Conservation (phyloP, 2,329 filamentous ascomycete species). For the Alternaria consortialis region DNA sequence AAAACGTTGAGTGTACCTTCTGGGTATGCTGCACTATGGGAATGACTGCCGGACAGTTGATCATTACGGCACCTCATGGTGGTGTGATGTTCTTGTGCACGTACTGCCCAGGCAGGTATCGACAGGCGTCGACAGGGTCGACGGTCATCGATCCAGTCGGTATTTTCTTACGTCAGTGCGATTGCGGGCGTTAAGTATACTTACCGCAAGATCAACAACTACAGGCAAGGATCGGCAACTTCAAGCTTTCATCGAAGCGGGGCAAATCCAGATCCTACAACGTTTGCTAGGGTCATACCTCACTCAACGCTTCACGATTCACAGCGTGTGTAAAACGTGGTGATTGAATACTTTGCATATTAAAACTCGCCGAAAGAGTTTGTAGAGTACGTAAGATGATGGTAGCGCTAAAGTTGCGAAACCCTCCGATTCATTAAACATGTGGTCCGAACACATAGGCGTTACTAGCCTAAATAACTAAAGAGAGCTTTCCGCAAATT, state of each 20-base stretch:
- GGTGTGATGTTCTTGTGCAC: constrained; percentile 3
- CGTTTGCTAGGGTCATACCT: neutral
- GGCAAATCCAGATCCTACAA: neutral
- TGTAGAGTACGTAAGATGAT: neutral
- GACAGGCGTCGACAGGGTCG: too few species aligned
- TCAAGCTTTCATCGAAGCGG: neutral
- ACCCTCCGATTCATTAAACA: neutral
- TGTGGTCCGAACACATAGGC: constrained; percentile 6
- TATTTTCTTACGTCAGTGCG: neutral
- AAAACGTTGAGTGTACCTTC: neutral
- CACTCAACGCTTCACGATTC: neutral
- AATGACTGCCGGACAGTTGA: neutral
- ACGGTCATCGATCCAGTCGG: neutral
- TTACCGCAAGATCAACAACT: neutral
- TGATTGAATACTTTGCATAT: neutral
- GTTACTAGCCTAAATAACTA: constrained; percentile 19
- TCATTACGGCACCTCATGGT: neutral
- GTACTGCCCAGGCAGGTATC: neutral
- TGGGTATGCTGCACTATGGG: neutral
- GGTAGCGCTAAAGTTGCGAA: neutral
- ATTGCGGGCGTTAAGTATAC: neutral
- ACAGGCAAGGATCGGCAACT: neutral
- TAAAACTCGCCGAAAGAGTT: neutral
- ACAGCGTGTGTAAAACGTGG: neutral
- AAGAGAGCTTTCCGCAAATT: constrained; percentile 22